phyloP scores from a whole-genome alignment of 495 filamentous ascomycete species.

The Margaritispora aquatica region DNA sequence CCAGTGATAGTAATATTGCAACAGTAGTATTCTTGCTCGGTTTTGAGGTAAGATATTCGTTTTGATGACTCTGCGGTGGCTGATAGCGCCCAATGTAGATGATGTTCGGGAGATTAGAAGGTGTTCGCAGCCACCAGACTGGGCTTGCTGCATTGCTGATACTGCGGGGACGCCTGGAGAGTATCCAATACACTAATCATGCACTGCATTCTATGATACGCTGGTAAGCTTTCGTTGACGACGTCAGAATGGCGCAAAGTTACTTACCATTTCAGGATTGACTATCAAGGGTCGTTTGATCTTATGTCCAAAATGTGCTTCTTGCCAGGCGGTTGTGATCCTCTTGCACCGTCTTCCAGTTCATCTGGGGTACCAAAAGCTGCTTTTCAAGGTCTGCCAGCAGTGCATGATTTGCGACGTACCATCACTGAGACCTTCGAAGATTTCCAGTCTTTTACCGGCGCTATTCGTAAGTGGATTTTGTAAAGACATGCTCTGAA shows the following conservation, averaged over 20 bases:
- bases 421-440: neutral
- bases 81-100: slow-evolving; percentile 1
- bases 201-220: slow-evolving; percentile 2
- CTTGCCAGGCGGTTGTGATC: neutral
- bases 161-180: slow-evolving; percentile 4
- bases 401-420: slow-evolving; percentile 3
- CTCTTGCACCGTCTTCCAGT: neutral
- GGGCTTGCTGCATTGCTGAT: slow-evolving; percentile 1
- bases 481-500: no score
- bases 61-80: neutral
- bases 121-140: slow-evolving; percentile 4
- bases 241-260: no score
- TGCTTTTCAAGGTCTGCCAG: slow-evolving; percentile 2
- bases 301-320: slow-evolving; percentile 3
- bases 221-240: neutral
- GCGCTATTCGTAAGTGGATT: no score
- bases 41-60: neutral
- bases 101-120: neutral
- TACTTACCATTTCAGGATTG: slow-evolving; percentile 2
- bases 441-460: neutral
- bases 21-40: slow-evolving; percentile 3
- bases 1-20: slow-evolving; percentile 6
- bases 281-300: slow-evolving; percentile 6
- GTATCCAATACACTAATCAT: neutral
- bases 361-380: neutral